These are phyloP conservation scores for Ophiostoma tasmaniense DNA, from an alignment of 2,329 filamentous ascomycete genomes.

Conservation along the genomic window DNA sequence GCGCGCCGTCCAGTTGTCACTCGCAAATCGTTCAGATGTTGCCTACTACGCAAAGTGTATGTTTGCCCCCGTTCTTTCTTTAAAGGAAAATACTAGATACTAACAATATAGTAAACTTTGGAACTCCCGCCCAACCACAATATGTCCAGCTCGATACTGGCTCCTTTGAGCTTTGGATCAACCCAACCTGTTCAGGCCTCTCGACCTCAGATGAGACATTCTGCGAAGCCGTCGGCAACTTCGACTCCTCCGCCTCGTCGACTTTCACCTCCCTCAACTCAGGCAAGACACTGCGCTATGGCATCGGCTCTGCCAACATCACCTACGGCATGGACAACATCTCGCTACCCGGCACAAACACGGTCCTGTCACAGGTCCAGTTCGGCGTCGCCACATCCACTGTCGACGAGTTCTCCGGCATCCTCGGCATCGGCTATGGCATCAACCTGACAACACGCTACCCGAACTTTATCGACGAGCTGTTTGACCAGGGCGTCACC, in stretches of 20 bases:
- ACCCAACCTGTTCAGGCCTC: slow-evolving; percentile 13
- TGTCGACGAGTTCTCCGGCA: slow-evolving; percentile 44
- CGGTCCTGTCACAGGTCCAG: slow-evolving; percentile 44
- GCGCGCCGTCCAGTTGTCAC: slow-evolving; percentile 35
- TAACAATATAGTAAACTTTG: slow-evolving; percentile 37
- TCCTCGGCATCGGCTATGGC: slow-evolving; percentile 68
- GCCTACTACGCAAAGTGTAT: slow-evolving; percentile 44
- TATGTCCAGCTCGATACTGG: slow-evolving; percentile 51
- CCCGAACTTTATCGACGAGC: slow-evolving; percentile 44
- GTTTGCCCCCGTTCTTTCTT: not conserved
- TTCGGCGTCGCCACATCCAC: slow-evolving; percentile 55
- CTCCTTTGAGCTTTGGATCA: slow-evolving; percentile 52
- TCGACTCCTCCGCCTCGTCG: slow-evolving; percentile 28
- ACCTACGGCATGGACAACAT: slow-evolving; percentile 42
- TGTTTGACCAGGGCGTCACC: slow-evolving; percentile 44
- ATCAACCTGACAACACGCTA: slow-evolving; percentile 38
- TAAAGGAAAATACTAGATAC: not conserved
- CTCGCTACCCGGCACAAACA: slow-evolving; percentile 32
- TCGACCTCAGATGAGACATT: slow-evolving; percentile 10
- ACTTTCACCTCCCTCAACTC: slow-evolving; percentile 22
- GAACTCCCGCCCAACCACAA: slow-evolving; percentile 45
- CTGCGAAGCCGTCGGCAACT: slow-evolving; percentile 32
- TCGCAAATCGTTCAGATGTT: slow-evolving; percentile 45
- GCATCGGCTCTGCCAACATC: slow-evolving; percentile 43
- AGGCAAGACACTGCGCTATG: slow-evolving; percentile 39